Base-by-base conservation (phyloP, 78 protist genomes). In the Chrysochromulina tobinii region DNA sequence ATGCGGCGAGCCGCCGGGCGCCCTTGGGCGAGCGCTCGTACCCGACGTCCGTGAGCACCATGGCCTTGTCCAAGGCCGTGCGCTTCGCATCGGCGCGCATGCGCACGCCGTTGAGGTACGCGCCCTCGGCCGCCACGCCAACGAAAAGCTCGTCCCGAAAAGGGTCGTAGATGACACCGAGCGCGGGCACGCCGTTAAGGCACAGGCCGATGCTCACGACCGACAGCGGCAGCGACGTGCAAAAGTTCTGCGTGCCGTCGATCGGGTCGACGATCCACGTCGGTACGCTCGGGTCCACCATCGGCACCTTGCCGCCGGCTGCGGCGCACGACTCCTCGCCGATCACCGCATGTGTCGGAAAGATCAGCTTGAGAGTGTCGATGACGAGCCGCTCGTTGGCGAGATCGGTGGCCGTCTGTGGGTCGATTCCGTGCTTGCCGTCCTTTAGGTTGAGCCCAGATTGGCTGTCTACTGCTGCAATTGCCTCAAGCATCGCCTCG, bases 201-300 rank as follows among this genome's bases (percentile, higher is more conserved):
- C 38, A 27, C 50, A 79, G 61, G 48, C 87, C 87, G 12, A 79
- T 79, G 5, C 23, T 9, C 18, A 79, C 87, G 21, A 3, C 2
- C 50, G 11, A 27, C n/a, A 54, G 87, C 50, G 64, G 38, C 48
- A 9, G 11, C 53, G 53, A 59, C 21, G 51, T 59, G 23, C 51
- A 59, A 8, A 79, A 79, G 87, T 79, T 79, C 53, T 38, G 3
- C 64, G 87, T 79, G 14, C 87, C 87, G 48, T 79, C 87, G 21
- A 79, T 27, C 64, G 87, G 87, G 64, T 79, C 87, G 48, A 79
- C 48, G 50, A 79, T 54, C 87, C 87, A 79, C 87, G 87, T 79
- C 25, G 87, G 87, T 17, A 2, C 83, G 27, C 0, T 3, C 23
- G 18, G 53, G 25, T 1, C 38, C 48, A 75, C 20, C 23, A 58